Evolutionary conservation across 768 basidiomycete species (phyloP).

Genomic region (Pleurotus tuoliensis): DNA sequence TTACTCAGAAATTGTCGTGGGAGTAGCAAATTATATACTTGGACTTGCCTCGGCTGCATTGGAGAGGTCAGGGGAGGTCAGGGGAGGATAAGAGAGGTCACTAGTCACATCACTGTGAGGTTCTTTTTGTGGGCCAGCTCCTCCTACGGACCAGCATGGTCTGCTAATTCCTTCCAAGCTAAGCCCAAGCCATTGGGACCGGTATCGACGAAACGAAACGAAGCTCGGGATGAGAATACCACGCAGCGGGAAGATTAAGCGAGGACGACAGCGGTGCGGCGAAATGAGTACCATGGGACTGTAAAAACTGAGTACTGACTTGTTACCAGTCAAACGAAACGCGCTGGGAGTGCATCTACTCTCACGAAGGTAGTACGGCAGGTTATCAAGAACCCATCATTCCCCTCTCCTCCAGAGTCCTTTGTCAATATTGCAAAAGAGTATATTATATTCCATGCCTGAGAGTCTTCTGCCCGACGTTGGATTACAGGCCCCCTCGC

Average conservation of each 20-base stretch:
- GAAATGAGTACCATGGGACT: no score
- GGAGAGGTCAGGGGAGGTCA: no score
- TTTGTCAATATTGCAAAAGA: constrained; percentile 74
- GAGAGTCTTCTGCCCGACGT: constrained; percentile 79
- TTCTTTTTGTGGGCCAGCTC: no score
- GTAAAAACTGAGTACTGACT: no score
- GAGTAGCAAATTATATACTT: no score
- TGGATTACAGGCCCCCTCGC: constrained; percentile 72
- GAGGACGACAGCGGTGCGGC: no score
- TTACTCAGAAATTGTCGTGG: no score
- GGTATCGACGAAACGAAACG: not conserved
- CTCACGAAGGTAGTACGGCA: constrained; percentile 72
- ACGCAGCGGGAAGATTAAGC: no score
- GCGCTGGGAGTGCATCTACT: constrained; percentile 78
- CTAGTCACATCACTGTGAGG: no score
- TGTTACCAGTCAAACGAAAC: constrained; percentile 61
- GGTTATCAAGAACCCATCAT: constrained; percentile 64
- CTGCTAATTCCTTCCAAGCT: constrained; percentile 24
- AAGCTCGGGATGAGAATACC: no score
- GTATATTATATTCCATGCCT: constrained; percentile 73
- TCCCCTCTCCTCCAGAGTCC: constrained; percentile 25
- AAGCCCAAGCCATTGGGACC: not conserved
- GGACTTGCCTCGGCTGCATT: no score
- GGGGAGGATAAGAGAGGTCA: no score
- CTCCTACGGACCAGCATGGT: constrained; percentile 35